phyloP scores from a whole-genome alignment of 1,139 yeast genomes.

The Geotrichum citri-aurantii region DNA sequence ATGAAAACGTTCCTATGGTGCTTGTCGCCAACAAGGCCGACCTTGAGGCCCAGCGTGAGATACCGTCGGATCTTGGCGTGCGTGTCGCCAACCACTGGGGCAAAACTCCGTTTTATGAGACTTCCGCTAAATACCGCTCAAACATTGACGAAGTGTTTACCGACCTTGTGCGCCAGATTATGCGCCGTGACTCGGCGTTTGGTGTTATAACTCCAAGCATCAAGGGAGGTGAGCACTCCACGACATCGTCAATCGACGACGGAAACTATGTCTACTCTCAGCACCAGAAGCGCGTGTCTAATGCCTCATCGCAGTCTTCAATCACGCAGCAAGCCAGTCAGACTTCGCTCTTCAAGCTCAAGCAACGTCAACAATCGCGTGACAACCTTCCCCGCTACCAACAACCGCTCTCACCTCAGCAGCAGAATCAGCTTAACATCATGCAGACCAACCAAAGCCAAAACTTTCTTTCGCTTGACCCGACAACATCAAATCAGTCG shows the following conservation, averaged over 20 bases:
- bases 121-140: conserved; percentile 81
- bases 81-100: conserved; percentile 83
- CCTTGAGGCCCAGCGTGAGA: conserved; percentile 61
- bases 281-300: conserved; percentile 11
- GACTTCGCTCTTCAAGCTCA: conserved; percentile 8
- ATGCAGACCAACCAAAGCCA: background rate
- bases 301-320: background rate
- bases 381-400: conserved; percentile 11
- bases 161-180: conserved; percentile 72
- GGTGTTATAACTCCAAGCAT: conserved; percentile 12
- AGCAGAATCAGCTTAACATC: conserved; percentile 4
- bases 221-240: conserved; percentile 9
- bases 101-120: conserved; percentile 70
- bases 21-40: conserved; percentile 52
- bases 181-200: conserved; percentile 34
- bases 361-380: conserved; percentile 6
- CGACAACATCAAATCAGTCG: conserved; percentile 7
- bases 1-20: conserved; percentile 38
- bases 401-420: conserved; percentile 6
- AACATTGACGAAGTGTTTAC: conserved; percentile 87
- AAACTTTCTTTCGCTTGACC: conserved; percentile 1
- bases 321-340: background rate
- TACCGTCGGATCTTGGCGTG: conserved; percentile 38
- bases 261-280: conserved; percentile 1
- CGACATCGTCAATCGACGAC: conserved; percentile 16